These are phyloP conservation scores for Daldinia caldariorum DNA, from an alignment of 495 filamentous ascomycete species.

Conservation along the genomic window DNA sequence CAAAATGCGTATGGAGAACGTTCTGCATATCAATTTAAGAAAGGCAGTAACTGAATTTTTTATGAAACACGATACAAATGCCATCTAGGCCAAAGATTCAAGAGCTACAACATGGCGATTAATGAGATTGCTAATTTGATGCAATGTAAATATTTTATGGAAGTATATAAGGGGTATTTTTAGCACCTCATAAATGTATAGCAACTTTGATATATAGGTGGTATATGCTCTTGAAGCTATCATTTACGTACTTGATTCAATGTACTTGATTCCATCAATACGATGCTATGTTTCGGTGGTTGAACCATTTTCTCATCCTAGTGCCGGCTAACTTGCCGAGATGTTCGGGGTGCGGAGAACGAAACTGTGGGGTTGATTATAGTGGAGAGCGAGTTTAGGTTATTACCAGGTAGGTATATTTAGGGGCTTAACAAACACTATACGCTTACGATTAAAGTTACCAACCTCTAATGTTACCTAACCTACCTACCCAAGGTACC, in stretches of 20 bases:
- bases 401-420: too few species aligned
- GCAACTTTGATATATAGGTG: background rate
- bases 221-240: too few species aligned
- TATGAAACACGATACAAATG: slow-evolving; percentile 6
- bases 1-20: slow-evolving; percentile 3
- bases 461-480: too few species aligned
- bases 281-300: background rate
- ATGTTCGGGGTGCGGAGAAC: slow-evolving; percentile 42
- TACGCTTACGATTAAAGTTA: too few species aligned
- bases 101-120: slow-evolving; percentile 1
- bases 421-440: too few species aligned
- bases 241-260: background rate
- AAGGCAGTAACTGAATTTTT: background rate
- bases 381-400: background rate
- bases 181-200: background rate
- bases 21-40: slow-evolving; percentile 2
- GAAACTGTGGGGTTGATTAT: background rate
- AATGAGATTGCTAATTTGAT: slow-evolving; percentile 6
- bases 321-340: slow-evolving; percentile 37
- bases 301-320: background rate
- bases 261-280: background rate
- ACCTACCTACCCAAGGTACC: too few species aligned
- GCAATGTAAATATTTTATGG: slow-evolving; percentile 29
- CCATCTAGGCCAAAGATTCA: slow-evolving; percentile 10
- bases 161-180: background rate